Evolutionary conservation across 805 yeast species (phyloP), one percentile per base, ranked within the genome.

Genomic region (Komagataella populi): DNA sequence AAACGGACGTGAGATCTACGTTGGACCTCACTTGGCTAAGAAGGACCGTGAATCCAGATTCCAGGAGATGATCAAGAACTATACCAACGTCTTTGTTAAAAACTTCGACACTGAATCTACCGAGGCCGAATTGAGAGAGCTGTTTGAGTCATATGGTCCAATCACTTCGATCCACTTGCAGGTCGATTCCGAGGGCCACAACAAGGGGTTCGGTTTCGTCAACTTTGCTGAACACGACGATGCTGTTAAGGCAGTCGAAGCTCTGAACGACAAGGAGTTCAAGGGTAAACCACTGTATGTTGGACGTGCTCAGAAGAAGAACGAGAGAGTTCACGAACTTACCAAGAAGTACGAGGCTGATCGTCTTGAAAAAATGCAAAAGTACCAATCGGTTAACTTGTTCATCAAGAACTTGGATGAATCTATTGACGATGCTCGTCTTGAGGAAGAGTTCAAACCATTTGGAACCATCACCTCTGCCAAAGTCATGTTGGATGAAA

Each of bases 221-320:
- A 89, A 93, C 82, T 93, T 67, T 63, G 96, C 82, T 70, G 67
- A 72, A 61, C 99, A 91, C 71, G 89, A 84, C 64, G 77, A 81
- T 60, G 99, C 99, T 59, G 80, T 77, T 61, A 80, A 81, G 73
- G 96, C 98, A 55, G 95, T 91, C 60, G 97, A 87, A 51, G 93
- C 77, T 64, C 81, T 91, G 69, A 87, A 93, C 74, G 96, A 84
- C 68, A 74, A 70, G 61, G 98, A 93, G 67, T 70, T 84, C 69
- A 81, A 80, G 63, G 95, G 93, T 64, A 87, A 87, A 76, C 80
- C 76, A 70, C 73, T 93, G 59, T 93, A 82, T 70, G 99, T 91
- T 64, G 96, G 97, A 64, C 88, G 99, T 74, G 99, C 99, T 61
- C 99, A 93, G 78, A 91, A 89, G 89, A 91, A 89, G 81, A 79